Conservation (phyloP, 768 basidiomycete genomes). For the Pholiota conissans region DNA sequence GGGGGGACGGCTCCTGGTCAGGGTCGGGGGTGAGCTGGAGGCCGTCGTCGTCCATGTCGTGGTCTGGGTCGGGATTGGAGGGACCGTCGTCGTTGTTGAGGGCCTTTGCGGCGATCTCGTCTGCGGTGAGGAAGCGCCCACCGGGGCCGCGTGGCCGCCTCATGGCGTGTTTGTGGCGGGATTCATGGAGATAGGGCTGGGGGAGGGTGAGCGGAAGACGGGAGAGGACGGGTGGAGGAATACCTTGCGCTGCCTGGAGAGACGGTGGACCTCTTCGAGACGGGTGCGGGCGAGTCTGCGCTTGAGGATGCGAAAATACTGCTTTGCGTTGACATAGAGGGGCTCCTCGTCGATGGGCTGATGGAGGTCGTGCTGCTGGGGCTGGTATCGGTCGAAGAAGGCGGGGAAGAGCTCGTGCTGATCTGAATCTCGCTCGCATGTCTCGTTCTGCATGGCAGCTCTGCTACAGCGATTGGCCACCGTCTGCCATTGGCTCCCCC, state of each 20-base stretch:
- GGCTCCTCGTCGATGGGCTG: constrained; percentile 87
- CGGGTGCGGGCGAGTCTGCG: constrained; percentile 87
- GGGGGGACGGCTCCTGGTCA: constrained; percentile 14
- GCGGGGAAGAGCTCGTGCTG: constrained; percentile 23
- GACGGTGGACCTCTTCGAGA: constrained; percentile 89
- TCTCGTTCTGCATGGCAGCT: constrained; percentile 28
- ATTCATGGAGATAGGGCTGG: constrained; percentile 97
- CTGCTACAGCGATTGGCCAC: constrained; percentile 22
- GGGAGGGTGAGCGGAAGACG: constrained; percentile 8
- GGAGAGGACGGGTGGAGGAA: constrained; percentile 8
- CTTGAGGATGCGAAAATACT: constrained; percentile 98
- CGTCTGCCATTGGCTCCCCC: constrained; percentile 22
- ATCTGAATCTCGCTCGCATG: constrained; percentile 20
- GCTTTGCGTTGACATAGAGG: constrained; percentile 98
- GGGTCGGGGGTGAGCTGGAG: constrained; percentile 16
- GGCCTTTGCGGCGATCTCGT: constrained; percentile 84
- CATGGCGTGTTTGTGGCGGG: constrained; percentile 97
- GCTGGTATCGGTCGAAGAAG: constrained; percentile 25
- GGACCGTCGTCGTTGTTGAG: constrained; percentile 29
- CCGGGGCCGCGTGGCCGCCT: constrained; percentile 95
- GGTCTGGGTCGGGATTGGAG: constrained; percentile 38
- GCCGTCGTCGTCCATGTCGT: constrained; percentile 41
- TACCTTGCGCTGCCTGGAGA: constrained; percentile 93
- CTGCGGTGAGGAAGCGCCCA: constrained; percentile 95
- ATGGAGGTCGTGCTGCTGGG: constrained; percentile 18